Base-by-base conservation (phyloP, 495 filamentous ascomycete genomes). In the Annulohypoxylon stygium region DNA sequence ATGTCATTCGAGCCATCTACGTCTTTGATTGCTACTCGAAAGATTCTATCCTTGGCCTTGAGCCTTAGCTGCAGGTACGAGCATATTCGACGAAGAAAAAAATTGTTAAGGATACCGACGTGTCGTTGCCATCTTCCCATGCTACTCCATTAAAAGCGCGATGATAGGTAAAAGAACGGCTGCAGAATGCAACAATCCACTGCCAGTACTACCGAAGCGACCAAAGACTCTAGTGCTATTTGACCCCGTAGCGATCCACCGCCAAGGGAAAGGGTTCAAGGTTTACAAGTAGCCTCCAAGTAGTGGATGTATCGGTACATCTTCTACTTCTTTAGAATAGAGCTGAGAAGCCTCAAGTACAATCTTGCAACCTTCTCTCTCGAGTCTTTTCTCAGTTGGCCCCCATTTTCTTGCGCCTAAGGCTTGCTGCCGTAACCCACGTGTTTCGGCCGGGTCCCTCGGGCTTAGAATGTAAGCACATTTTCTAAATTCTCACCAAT, bases 401-500 rank as follows among this genome's bases (percentile, higher is more conserved):
- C 72, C 72, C 72, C 72, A 75, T 70, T 47, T 54, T 60, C 43
- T 10, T n/a, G 41, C 41, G 58, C 57, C 43, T 54, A 54, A 11
- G 26, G 6, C 23, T 39, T 62, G 20, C 69, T 61, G 43, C 70
- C 61, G 45, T 71, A 55, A 26, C 67, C 72, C 72, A 75, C 72
- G 72, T 70, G 72, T 75, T 64, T 68, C 51, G 60, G 64, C 64
- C 72, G 67, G 67, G 39, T 61, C 47, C 14, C 37, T 75, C 67
- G 72, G 72, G 41, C 36, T 69, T 58, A 48, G 58, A 18, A 62
- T 58, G 51, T 68, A 73, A 68, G 58, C 47, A 4, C 26, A 30
- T 61, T 37, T 23, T 65, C 36, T 37, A 60, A 54, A 53, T 18
- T 33, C 45, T 54, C 36, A 20, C 37, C 54, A 70, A 65, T 65